Evolutionary conservation across 2,329 filamentous ascomycete species (phyloP), one percentile per base, ranked within the genome.

Genomic region (Pseudogymnoascus sp.): DNA sequence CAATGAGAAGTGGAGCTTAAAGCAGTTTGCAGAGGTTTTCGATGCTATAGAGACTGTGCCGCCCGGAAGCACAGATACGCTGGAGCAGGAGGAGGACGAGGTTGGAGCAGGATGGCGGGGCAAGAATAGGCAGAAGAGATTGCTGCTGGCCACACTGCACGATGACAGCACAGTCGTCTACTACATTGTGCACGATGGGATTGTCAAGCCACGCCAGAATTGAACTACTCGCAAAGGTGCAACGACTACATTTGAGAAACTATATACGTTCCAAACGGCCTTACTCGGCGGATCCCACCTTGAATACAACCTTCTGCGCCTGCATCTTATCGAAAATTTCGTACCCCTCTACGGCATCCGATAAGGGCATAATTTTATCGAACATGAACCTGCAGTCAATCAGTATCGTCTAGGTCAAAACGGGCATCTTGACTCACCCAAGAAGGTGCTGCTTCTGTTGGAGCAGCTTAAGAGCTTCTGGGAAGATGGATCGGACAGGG

Each of bases 131-230:
- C 78, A 78, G 59, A 93, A 93, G 78, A 80, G 90, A 65, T 74
- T 93, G 9, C 72, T 93, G n/a, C 78, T 95, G 61, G 89, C 88
- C 14, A 89, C 88, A 2, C 78, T 91, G 59, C 88, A 91, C 72
- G 85, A 89, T 69, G 90, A 95, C 75, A 93, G 90, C 67, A 93
- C 90, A 0, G 82, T 95, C 16, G 88, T 91, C 42, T 95, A 93
- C 76, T 95, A 95, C 72, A 82, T 93, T 66, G 84, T 93, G 73
- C 90, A 93, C 70, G 89, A 93, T 74, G 90, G 90, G n/a, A 86
- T 93, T 67, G 89, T 93, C 62, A 95, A 93, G 78, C 90, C 90
- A 23, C 81, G 90, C 63, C 90, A 93, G 74, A 95, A 95, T 73
- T 93, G 77, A 82, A 23, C 25, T 36, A 43, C 40, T 43, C 40